A percentile compares a stretch with the other conserved stretches of the same genome.
phyloP scores from a whole-genome alignment of 2,329 filamentous ascomycete genomes.

The Calonectria ilicicola region DNA sequence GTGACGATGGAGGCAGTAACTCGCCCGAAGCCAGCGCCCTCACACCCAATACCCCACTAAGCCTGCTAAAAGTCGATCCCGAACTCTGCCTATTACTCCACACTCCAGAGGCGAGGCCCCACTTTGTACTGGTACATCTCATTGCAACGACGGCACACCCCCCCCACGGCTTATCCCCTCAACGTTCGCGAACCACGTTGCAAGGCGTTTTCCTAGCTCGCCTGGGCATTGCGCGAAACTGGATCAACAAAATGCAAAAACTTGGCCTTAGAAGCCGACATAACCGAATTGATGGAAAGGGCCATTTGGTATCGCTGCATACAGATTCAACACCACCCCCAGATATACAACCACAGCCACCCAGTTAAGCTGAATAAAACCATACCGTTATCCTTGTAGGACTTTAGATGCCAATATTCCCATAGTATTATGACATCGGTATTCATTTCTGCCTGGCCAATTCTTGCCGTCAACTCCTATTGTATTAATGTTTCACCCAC shows the following conservation, averaged over 20 bases:
- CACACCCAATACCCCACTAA: not conserved
- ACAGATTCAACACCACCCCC: not conserved
- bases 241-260: not conserved
- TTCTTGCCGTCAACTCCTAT: not conserved
- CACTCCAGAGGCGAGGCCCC: not conserved
- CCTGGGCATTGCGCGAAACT: not conserved
- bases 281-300: not conserved
- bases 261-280: not conserved
- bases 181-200: not conserved
- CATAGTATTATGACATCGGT: not conserved
- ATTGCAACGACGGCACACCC: not conserved
- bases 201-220: slow-evolving; percentile 6
- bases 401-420: not conserved
- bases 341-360: too few species aligned
- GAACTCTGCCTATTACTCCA: not conserved
- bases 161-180: not conserved
- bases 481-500: not conserved
- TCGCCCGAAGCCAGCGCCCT: not conserved
- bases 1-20: not conserved
- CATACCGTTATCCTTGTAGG: not conserved
- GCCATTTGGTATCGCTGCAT: not conserved
- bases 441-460: not conserved
- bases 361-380: not conserved
- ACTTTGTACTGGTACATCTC: not conserved
- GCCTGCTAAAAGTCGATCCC: slow-evolving; percentile 1